A percentile compares a stretch with the other conserved stretches of the same genome.
phyloP scores from a whole-genome alignment of 2,329 filamentous ascomycete genomes.

The Chaetomium globosum region DNA sequence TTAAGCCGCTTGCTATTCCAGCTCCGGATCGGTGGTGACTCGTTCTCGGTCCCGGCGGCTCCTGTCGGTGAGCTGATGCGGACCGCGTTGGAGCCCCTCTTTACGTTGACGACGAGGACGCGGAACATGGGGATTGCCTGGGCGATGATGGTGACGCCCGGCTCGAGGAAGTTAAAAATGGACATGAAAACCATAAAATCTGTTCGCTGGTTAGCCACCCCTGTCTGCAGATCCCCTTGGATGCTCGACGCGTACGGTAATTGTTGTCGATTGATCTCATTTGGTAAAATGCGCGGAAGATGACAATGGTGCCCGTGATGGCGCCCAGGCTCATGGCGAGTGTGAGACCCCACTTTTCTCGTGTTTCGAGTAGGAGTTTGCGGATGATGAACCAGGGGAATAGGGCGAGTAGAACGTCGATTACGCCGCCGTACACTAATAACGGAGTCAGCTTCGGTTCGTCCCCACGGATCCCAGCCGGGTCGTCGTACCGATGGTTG shows the following conservation, averaged over 20 bases:
- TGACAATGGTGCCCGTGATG: constrained; percentile 24
- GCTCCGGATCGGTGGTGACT: neutral
- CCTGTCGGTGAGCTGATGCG: constrained; percentile 22
- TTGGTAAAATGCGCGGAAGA: constrained; percentile 25
- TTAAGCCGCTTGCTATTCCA: constrained; percentile 8
- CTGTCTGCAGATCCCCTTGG: neutral
- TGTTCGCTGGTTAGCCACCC: constrained; percentile 1
- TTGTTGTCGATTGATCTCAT: constrained; percentile 25
- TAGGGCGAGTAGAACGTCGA: constrained; percentile 44
- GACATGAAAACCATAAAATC: constrained; percentile 32
- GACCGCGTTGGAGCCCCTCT: constrained; percentile 8
- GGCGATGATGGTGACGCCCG: constrained; percentile 30
- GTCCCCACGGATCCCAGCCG: neutral
- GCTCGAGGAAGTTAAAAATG: constrained; percentile 34
- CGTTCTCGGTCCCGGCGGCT: neutral
- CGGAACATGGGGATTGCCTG: constrained; percentile 33
- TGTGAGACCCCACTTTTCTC: constrained; percentile 49
- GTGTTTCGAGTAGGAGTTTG: constrained; percentile 48
- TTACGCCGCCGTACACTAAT: constrained; percentile 32
- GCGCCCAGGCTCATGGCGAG: constrained; percentile 47
- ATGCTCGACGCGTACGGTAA: constrained; percentile 3
- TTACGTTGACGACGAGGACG: constrained; percentile 29
- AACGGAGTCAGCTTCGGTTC: neutral
- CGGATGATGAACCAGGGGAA: constrained; percentile 51
- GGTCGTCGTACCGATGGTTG: constrained; percentile 16